A percentile compares a stretch with the other conserved stretches of the same genome.
Evolutionary conservation across 208 protist genomes (phyloP).

Genomic region (Endotrypanum monterogeii): DNA sequence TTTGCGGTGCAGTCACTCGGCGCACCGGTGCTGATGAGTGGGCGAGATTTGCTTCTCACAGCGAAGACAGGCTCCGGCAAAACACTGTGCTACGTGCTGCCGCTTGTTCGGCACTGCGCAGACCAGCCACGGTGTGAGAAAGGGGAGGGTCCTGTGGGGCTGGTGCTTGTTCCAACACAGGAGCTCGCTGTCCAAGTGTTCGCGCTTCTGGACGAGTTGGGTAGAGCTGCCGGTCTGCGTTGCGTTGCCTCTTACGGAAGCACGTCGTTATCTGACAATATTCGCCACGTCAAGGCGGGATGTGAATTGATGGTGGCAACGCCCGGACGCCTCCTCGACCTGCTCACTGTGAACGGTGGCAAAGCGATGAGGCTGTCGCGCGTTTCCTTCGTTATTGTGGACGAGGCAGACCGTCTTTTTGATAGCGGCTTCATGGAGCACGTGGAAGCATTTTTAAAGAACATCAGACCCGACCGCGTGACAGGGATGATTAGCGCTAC

Average conservation of each 20-base stretch:
- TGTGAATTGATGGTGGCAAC: slow-evolving; percentile 86
- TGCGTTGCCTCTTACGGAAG: slow-evolving; percentile 79
- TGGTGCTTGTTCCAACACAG: slow-evolving; percentile 94
- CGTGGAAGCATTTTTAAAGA: slow-evolving; percentile 87
- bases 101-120: slow-evolving; percentile 89
- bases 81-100: slow-evolving; percentile 92
- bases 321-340: slow-evolving; percentile 87
- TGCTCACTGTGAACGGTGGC: slow-evolving; percentile 87
- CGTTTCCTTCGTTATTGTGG: slow-evolving; percentile 89
- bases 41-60: slow-evolving; percentile 88
- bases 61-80: slow-evolving; percentile 96
- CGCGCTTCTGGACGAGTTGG: slow-evolving; percentile 70
- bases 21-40: slow-evolving; percentile 82
- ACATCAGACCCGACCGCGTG: slow-evolving; percentile 90
- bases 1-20: slow-evolving; percentile 90
- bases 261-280: slow-evolving; percentile 78
- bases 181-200: slow-evolving; percentile 94
- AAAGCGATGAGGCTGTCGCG: slow-evolving; percentile 57
- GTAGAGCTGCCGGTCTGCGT: slow-evolving; percentile 45
- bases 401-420: slow-evolving; percentile 95
- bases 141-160: slow-evolving; percentile 88
- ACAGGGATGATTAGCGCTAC: slow-evolving; percentile 93
- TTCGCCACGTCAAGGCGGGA: slow-evolving; percentile 56
- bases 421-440: slow-evolving; percentile 95
- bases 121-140: slow-evolving; percentile 74